These are phyloP conservation scores for Paecilomyces sp. DNA, from an alignment of 2,329 filamentous ascomycete genomes.

Conservation along the genomic window DNA sequence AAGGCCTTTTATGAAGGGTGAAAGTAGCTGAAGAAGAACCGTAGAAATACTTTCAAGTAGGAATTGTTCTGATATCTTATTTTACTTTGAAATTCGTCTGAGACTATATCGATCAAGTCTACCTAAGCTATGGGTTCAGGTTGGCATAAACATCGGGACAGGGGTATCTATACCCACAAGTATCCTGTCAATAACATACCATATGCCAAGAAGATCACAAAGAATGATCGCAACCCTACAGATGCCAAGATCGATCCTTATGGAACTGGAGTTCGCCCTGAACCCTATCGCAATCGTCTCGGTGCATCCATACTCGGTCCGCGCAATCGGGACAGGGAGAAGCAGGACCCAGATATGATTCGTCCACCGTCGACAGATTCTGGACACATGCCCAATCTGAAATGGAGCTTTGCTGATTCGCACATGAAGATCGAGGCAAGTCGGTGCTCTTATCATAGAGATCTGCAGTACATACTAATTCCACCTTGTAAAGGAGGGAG, in stretches of 20 bases:
- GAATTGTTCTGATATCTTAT: neutral
- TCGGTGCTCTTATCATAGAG: conserved; percentile 1
- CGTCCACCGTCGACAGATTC: conserved; percentile 67
- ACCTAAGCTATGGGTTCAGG: neutral
- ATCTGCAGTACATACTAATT: neutral
- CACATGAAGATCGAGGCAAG: conserved; percentile 57
- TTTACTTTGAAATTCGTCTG: neutral
- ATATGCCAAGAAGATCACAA: neutral
- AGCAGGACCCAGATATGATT: conserved; percentile 64
- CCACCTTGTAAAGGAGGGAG: conserved; percentile 50
- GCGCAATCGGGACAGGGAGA: conserved; percentile 59
- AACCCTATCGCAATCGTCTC: conserved; percentile 57
- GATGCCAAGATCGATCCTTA: conserved; percentile 57
- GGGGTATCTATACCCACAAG: neutral
- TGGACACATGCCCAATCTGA: conserved; percentile 63
- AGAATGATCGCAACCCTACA: conserved; percentile 48
- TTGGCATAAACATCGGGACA: neutral
- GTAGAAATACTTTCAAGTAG: neutral
- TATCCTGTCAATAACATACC: neutral
- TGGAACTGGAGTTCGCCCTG: conserved; percentile 54
- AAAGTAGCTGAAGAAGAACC: neutral
- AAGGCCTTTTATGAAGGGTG: neutral
- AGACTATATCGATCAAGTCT: neutral
- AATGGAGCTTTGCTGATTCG: conserved; percentile 63
- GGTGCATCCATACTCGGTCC: conserved; percentile 63